Base-by-base conservation (phyloP, 1,139 yeast genomes). In the Geotrichum macrosporum region DNA sequence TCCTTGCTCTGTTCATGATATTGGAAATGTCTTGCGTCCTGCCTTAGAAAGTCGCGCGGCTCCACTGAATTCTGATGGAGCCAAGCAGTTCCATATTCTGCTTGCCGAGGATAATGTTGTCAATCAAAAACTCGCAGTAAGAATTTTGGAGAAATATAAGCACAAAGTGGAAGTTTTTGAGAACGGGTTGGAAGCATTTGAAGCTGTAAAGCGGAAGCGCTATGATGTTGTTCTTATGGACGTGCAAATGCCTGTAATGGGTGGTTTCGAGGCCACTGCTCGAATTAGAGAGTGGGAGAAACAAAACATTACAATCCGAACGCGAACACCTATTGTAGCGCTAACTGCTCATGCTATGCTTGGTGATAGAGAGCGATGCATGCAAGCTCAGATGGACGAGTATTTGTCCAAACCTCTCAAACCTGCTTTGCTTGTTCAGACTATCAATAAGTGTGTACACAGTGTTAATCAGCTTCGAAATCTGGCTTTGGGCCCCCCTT, bases 181-280 rank as follows among this genome's bases (percentile, higher is more conserved):
- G 60, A 86, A 86, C 63, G 95, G 95, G 9, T 70, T 79, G 51
- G 88, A 84, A 58, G 95, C 95, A 0, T 77, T 77, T 57, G 87
- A 85, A 55, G 89, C 89, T 0, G 80, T 84, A 36, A 75, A 80
- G 62, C 64, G 70, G 43, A 79, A 77, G 63, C 73, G 77, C 37
- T 85, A 80, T 63, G 95, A 86, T 61, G 92, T 83, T 44, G 86
- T 86, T 15, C 74, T 86, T 55, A 86, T 86, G 95, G 95, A 86
- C 69, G 95, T 86, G 35, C 95, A 86, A 66, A 86, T 86, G 95
- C 95, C 95, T 5, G 87, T 85, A 5, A 85, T 86, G 94, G 94
- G 95, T 39, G 95, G 95, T 0, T 86, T 86, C 63, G 95, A 86
- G 62, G 94, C 95, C 2, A 85, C 95, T 1, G 86, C 83, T 49